Evolutionary conservation across 2,329 filamentous ascomycete species (phyloP).

Genomic region (Aspergillus sp.): DNA sequence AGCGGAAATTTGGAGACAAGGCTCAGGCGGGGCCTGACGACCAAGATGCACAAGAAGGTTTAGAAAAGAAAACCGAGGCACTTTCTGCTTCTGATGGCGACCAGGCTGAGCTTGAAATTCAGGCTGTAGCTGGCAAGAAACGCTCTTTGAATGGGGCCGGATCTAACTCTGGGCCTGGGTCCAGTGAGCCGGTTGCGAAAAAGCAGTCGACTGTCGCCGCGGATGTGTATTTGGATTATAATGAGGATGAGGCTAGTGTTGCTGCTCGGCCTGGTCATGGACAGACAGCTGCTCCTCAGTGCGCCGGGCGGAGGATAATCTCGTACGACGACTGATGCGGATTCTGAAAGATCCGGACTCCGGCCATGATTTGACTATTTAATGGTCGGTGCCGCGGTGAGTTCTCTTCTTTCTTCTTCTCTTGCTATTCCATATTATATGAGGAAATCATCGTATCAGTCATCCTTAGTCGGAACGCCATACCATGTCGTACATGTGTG

Average conservation of each 20-base stretch:
- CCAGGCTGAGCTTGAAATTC: background rate
- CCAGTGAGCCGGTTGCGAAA: background rate
- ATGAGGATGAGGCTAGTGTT: conserved; percentile 22
- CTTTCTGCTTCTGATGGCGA: background rate
- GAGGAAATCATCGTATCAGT: conserved; percentile 89
- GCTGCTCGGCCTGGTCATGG: background rate
- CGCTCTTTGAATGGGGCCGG: background rate
- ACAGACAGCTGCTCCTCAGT: conserved; percentile 12
- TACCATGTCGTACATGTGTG: conserved; percentile 39
- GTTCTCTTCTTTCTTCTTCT: conserved; percentile 8
- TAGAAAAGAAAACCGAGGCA: background rate
- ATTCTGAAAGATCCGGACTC: background rate
- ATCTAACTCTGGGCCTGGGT: background rate
- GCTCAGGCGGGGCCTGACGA: background rate
- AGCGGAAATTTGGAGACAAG: conserved; percentile 14
- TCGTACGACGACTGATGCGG: conserved; percentile 37
- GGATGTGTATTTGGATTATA: conserved; percentile 50
- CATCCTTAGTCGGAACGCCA: conserved; percentile 88
- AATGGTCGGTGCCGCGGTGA: conserved; percentile 1
- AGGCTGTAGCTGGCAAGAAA: background rate
- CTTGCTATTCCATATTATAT: conserved; percentile 41
- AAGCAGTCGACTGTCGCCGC: background rate
- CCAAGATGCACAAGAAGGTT: background rate
- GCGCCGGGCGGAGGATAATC: conserved; percentile 33
- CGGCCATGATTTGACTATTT: background rate